A percentile compares a stretch with the other conserved stretches of the same genome.
phyloP scores from a whole-genome alignment of 176 grass and related monocot genomes.

The Triticum aestivum region DNA sequence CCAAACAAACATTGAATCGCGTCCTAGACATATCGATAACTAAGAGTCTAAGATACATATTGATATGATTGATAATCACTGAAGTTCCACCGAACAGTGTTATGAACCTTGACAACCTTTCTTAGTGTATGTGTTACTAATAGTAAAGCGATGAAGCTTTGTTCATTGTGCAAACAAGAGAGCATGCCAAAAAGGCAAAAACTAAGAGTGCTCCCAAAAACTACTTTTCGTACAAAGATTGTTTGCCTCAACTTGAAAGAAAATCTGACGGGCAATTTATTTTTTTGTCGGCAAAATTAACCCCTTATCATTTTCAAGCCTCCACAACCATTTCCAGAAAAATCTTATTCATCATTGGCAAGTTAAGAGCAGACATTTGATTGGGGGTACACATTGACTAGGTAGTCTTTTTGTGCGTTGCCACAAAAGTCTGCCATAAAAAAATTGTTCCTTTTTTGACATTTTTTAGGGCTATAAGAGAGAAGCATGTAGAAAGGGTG shows the following conservation, averaged over 20 bases:
- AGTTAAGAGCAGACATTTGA: background rate
- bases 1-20: background rate
- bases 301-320: background rate
- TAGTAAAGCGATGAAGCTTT: background rate
- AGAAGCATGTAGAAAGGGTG: background rate
- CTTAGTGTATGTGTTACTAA: background rate
- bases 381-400: background rate
- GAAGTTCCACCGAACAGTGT: background rate
- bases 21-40: background rate
- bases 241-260: background rate
- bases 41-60: background rate
- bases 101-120: background rate
- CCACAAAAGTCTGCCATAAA: background rate
- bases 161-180: background rate
- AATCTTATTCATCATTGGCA: background rate
- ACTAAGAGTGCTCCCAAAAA: background rate
- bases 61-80: background rate
- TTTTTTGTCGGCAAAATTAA: background rate
- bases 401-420: no score
- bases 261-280: background rate
- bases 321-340: background rate
- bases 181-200: background rate
- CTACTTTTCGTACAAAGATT: background rate
- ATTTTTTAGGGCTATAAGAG: background rate
- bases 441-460: background rate